Evolutionary conservation across 176 grass and related monocot genomes (phyloP), one percentile per base, ranked within the genome.

Genomic region (Tillandsia fasciculata): DNA sequence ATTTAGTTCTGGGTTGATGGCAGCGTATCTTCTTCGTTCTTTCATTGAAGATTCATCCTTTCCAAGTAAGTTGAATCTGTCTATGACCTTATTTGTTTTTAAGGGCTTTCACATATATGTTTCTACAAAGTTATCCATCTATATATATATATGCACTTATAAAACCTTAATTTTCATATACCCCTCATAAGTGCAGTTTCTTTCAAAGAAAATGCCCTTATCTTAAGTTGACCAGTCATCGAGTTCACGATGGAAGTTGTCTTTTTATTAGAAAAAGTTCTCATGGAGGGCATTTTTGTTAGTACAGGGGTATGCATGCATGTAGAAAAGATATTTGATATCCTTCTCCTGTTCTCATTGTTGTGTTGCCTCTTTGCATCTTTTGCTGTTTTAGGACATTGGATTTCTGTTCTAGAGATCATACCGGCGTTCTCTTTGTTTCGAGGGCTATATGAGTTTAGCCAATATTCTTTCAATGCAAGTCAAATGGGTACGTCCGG

Each of bases 351-450:
- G 33, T 42, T 42, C 33, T 42, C 3, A 42, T 42, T 42, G 33
- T 7, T 42, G 6, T 42, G 33, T 42, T 42, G 7, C 33, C 33
- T 61, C 22, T 52, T 70, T 2, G 26, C 17, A 48, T 48, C 6
- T 54, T 58, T 47, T 28, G 18, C 42, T 58, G 64, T 17, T 76
- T 69, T 63, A 91, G 88, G 68, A 17, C 22, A 33, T 47, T 84
- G 77, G 82, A 79, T 82, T 49, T 61, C 79, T 49, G 24, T 28
- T 17, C 72, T 91, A 81, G 88, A 91, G 77, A 68, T 84, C 50
- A 50, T 91, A 77, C 88, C 88, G 5, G 81, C 82, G n/a, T 87
- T 91, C 70, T 73, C 88, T 6, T 66, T 91, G 3, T 91, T 72
- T 65, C 64, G 81, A 53, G 84, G 88, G 63, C 13, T 91, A 70